Evolutionary conservation across 2,329 filamentous ascomycete species (phyloP).

Genomic region (Xylariaceae sp.): DNA sequence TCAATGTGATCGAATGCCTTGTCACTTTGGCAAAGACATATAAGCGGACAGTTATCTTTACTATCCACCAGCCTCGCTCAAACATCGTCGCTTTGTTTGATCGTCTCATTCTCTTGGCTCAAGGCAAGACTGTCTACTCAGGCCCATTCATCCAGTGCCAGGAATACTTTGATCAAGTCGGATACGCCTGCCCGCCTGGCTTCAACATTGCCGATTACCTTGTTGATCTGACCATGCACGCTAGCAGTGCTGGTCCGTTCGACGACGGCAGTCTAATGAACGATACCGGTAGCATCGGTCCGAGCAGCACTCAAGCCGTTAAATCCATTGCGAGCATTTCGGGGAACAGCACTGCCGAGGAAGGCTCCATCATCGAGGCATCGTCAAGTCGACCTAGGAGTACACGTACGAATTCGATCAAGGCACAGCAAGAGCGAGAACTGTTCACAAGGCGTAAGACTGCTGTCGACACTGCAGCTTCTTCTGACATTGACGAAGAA

Average conservation of each 20-base stretch:
- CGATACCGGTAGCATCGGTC: conserved; percentile 64
- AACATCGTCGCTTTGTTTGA: conserved; percentile 98
- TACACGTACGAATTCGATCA: conserved; percentile 76
- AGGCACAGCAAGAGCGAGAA: conserved; percentile 80
- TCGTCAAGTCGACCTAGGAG: conserved; percentile 61
- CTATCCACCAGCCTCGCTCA: conserved; percentile 94
- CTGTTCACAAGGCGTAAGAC: conserved; percentile 81
- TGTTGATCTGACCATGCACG: conserved; percentile 97
- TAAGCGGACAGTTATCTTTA: conserved; percentile 95
- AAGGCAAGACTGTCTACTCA: conserved; percentile 88
- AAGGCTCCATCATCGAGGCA: conserved; percentile 53
- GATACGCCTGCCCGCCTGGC: conserved; percentile 88
- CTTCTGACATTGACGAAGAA: conserved; percentile 53
- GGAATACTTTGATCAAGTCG: conserved; percentile 84
- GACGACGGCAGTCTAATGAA: conserved; percentile 51
- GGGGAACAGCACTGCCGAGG: conserved; percentile 68
- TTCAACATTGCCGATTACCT: conserved; percentile 99
- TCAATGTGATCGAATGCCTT: conserved; percentile 94
- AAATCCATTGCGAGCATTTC: conserved; percentile 88
- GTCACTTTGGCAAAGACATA: conserved; percentile 94
- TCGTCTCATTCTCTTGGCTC: conserved; percentile 82
- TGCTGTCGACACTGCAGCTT: conserved; percentile 58
- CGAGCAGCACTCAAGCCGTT: conserved; percentile 81
- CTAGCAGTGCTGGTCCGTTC: conserved; percentile 58
- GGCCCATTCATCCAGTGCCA: conserved; percentile 87